These are phyloP conservation scores for Epichloe glyceriae DNA, from an alignment of 2,329 filamentous ascomycete genomes.

Conservation along the genomic window DNA sequence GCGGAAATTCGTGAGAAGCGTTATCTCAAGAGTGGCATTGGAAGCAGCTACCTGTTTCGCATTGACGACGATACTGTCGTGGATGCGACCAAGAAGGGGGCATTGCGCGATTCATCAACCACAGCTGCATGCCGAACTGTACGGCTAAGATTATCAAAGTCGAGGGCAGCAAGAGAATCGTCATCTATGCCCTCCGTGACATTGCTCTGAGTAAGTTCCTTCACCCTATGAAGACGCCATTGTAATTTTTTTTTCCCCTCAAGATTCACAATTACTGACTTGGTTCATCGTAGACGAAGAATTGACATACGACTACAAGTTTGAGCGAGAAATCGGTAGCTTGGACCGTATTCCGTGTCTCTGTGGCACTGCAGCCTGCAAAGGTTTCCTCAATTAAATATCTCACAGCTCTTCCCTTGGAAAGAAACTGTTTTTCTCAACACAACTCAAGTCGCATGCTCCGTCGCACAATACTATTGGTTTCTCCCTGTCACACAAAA, in stretches of 20 bases:
- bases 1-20: constrained; percentile 88
- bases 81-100: constrained; percentile 95
- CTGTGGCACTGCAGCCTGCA: constrained; percentile 90
- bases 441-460: neutral
- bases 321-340: constrained; percentile 91
- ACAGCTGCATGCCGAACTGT: constrained; percentile 96
- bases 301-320: constrained; percentile 99
- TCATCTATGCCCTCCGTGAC: constrained; percentile 94
- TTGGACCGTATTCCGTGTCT: constrained; percentile 94
- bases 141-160: constrained; percentile 99
- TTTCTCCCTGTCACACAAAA: neutral
- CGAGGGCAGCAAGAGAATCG: constrained; percentile 93
- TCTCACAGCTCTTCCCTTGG: no score
- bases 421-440: neutral
- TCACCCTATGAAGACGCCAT: no score
- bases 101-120: constrained; percentile 97
- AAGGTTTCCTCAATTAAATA: constrained; percentile 89
- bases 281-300: constrained; percentile 63
- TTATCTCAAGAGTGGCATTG: constrained; percentile 92
- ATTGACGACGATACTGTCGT: constrained; percentile 97
- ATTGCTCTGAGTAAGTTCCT: constrained; percentile 74
- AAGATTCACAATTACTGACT: constrained; percentile 10
- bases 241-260: neutral
- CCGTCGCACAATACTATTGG: constrained; percentile 1
- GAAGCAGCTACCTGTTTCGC: constrained; percentile 92